phyloP scores from a whole-genome alignment of 2,329 filamentous ascomycete genomes.

The Fusarium nanum region DNA sequence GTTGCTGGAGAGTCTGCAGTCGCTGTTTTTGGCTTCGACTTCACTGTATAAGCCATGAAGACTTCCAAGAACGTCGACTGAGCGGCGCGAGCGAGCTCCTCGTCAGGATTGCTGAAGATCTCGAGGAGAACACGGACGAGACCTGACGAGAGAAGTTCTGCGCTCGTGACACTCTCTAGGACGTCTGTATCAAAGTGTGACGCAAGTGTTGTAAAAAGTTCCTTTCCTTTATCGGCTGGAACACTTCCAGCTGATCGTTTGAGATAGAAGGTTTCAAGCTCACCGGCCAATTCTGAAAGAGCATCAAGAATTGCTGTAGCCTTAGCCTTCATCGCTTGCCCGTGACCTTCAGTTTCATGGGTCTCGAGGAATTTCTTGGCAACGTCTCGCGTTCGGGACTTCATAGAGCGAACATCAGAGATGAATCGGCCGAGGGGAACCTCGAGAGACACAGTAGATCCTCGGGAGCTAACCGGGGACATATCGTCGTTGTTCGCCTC shows the following conservation, averaged over 20 bases:
- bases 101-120: conserved; percentile 80
- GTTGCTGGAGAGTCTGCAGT: conserved; percentile 78
- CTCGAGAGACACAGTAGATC: conserved; percentile 73
- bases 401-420: conserved; percentile 66
- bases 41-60: conserved; percentile 85
- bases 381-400: conserved; percentile 75
- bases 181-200: conserved; percentile 90
- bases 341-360: conserved; percentile 81
- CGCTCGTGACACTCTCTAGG: conserved; percentile 92
- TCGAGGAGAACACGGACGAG: conserved; percentile 86
- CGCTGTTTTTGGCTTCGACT: conserved; percentile 72
- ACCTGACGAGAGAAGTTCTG: conserved; percentile 90
- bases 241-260: conserved; percentile 61
- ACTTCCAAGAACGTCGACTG: conserved; percentile 88
- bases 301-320: conserved; percentile 80
- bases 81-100: conserved; percentile 71
- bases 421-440: conserved; percentile 62
- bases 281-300: conserved; percentile 75
- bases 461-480: conserved; percentile 74
- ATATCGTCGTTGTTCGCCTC: conserved; percentile 66
- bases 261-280: conserved; percentile 79
- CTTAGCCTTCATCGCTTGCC: conserved; percentile 80
- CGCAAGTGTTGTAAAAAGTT: conserved; percentile 80
- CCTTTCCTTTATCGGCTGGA: conserved; percentile 64
- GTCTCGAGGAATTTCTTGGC: conserved; percentile 86